Base-by-base conservation (phyloP, 306 rosid species). In the Castanea mollissima region DNA sequence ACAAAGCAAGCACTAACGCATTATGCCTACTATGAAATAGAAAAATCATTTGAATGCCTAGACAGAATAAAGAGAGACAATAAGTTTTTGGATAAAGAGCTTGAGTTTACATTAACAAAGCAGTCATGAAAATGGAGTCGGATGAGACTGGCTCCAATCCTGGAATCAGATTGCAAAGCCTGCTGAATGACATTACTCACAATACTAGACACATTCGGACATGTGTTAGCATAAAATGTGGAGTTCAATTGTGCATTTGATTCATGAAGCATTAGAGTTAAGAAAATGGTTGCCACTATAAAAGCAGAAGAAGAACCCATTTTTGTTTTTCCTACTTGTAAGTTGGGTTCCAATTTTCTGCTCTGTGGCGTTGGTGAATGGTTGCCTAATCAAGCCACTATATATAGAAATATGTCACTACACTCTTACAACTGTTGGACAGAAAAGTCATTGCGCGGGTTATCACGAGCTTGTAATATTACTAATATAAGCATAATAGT, bases 61-160 rank as follows among this genome's bases (percentile, higher is more conserved):
- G 32, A 29, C 2, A 13, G 16, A 4, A 27, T 23, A 62, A 16
- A 13, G 49, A 10, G 35, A 65, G 21, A 41, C 46, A 5, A 1
- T 13, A 18, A 5, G 23, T 31, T 64, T 31, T 41, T 41, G 15
- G 49, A 32, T 12, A 32, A 34, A 19, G 12, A n/a, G 62, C 4
- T 14, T n/a, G 10, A n/a, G 4, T 10, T 79, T 91, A 87, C 93
- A 67, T 87, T 67, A 73, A 91, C 93, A 74, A 91, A 89, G 86
- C 96, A 89, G 69, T 91, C 91, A 6, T 89, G 96, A 54, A 91
- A 91, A 74, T 89, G 96, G 19, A 91, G 91, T 2, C 92, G 92
- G 79, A 41, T 29, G 69, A 91, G 83, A 88, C 93, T 91, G 12
- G 93, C 96, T 7, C 80, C 88, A 35, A 89, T 86, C 12, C 93